Conservation (phyloP, 2,329 filamentous ascomycete genomes). For the Fusarium virguliforme region DNA sequence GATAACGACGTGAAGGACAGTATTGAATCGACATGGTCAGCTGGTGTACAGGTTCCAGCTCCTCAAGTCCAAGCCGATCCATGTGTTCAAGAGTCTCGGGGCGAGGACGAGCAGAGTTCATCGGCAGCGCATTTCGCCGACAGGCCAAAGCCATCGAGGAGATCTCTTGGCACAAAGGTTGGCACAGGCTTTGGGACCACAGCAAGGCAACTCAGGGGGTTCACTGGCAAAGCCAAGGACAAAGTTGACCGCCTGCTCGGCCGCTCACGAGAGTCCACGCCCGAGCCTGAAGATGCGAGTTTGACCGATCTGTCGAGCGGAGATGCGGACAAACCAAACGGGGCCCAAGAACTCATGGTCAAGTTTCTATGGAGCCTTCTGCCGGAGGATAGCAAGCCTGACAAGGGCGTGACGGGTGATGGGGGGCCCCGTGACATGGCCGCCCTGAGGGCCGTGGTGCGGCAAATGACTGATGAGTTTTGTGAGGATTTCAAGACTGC, state of each 20-base stretch:
- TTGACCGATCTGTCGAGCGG: background rate
- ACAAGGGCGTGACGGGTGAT: background rate
- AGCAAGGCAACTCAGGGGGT: background rate
- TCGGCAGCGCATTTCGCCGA: background rate
- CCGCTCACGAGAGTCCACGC: slow-evolving; percentile 16
- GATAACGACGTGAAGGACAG: background rate
- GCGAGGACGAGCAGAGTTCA: background rate
- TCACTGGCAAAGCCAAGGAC: background rate
- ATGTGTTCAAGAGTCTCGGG: background rate
- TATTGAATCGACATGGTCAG: background rate
- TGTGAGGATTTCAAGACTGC: background rate
- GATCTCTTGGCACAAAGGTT: background rate
- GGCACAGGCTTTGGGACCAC: background rate
- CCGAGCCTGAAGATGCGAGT: background rate
- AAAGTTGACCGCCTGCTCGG: background rate
- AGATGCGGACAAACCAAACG: background rate
- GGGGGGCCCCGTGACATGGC: background rate
- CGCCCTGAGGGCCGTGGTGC: background rate
- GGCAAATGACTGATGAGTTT: background rate
- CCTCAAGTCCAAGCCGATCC: background rate
- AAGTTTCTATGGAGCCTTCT: slow-evolving; percentile 21
- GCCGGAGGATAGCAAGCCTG: slow-evolving; percentile 1
- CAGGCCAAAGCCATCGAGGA: background rate
- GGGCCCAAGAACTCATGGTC: background rate
- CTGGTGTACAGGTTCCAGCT: background rate